Base-by-base conservation (phyloP, 2,329 filamentous ascomycete species). In the Cryphonectria japonica region DNA sequence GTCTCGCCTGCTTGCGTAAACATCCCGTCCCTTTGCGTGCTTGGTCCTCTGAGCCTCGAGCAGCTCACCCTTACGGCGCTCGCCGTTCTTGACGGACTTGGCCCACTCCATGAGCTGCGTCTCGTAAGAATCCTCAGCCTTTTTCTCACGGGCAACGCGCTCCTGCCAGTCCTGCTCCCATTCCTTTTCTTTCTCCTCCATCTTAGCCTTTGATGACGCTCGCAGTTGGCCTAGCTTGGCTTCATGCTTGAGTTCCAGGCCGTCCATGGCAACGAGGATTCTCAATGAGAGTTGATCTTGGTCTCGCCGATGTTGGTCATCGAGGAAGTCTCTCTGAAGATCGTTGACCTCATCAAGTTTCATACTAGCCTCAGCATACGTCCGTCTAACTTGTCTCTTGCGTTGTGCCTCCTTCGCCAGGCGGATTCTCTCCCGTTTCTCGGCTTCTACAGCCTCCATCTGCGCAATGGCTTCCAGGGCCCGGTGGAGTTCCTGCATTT, bases 381-480 rank as follows among this genome's bases (percentile, higher is more conserved):
- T 82, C 7, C 72, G 70, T 70, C 78, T 78, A 0, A 87, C 76
- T 8, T 79, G 79, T 73, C 83, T 81, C 64, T 81, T 79, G 9
- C 80, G 80, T 9, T 78, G 61, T 11, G 78, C 78, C 60, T 79
- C 79, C 70, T 81, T 80, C 68, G 83, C 82, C 52, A 80, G 78
- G 1, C 80, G 79, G 43, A 80, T 76, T 54, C 81, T 75, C 73
- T 83, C 83, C 5, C 79, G 80, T 71, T 82, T 82, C 62, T 78
- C 78, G 0, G 81, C 82, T 75, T 86, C 83, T 68, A 83, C 81
- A 26, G 80, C 80, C 78, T 87, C 83, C 69, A 84, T 83, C 65
- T 85, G 84, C 61, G 81, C 85, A 4, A 89, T 83, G 57, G 82
- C 78, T 3, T 82, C 77, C 1, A 88, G 75, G 6, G 83, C 82